phyloP scores from a whole-genome alignment of 225 moss, liverwort and hornwort species.

The Neckera pumila region DNA sequence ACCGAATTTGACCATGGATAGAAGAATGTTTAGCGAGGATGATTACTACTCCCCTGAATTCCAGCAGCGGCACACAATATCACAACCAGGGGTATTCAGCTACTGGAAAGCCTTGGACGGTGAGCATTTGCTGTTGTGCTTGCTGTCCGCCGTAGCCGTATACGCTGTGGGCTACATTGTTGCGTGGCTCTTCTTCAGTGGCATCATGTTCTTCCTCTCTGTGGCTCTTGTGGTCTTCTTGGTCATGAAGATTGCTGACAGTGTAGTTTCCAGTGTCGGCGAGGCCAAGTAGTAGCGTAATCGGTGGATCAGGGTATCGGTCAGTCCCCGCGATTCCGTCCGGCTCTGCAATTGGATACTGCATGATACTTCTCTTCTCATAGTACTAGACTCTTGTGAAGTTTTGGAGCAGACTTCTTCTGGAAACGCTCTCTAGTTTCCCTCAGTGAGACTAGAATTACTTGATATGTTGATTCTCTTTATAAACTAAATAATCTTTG shows the following conservation, averaged over 20 bases:
- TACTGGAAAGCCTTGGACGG: not conserved
- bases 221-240: slow-evolving; percentile 4
- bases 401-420: not conserved
- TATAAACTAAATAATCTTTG: not conserved
- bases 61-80: not conserved
- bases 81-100: not conserved
- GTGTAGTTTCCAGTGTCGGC: not conserved
- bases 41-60: not conserved
- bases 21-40: not conserved
- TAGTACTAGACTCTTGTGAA: too few species aligned
- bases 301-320: not conserved
- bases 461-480: not conserved
- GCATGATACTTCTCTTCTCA: not conserved
- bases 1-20: not conserved
- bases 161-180: slow-evolving; percentile 14
- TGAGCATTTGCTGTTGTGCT: not conserved
- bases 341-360: not conserved
- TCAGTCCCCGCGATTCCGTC: not conserved
- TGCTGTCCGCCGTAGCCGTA: not conserved
- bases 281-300: not conserved
- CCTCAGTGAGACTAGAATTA: not conserved
- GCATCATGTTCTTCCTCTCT: slow-evolving; percentile 16
- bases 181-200: slow-evolving; percentile 11
- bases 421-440: not conserved
- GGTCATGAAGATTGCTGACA: slow-evolving; percentile 3